phyloP scores from a whole-genome alignment of 108 stramenopile genomes.

The Pelagomonas calceolata region DNA sequence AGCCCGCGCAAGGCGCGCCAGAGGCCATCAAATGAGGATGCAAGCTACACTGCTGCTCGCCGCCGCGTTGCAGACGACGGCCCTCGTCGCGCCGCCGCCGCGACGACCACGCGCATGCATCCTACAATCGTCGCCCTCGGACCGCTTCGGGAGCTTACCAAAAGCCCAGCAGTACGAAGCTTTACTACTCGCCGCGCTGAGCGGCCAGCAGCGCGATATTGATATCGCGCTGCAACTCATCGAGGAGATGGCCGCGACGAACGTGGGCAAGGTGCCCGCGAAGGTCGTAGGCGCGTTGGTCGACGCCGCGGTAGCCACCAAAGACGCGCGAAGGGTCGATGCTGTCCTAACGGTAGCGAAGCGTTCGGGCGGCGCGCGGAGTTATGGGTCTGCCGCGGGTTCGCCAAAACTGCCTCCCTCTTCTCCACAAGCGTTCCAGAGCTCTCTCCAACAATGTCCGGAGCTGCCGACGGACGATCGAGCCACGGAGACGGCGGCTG shows the following conservation, averaged over 20 bases:
- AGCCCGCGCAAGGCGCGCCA: no score
- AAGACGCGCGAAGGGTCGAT: not conserved
- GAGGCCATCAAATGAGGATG: no score
- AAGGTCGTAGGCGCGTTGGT: not conserved
- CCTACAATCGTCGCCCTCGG: no score
- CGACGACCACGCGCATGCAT: no score
- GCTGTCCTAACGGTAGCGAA: not conserved
- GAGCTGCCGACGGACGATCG: conserved; percentile 26
- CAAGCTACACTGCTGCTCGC: no score
- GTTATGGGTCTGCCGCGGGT: not conserved
- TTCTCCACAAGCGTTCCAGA: not conserved
- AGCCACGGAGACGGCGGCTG: conserved; percentile 17
- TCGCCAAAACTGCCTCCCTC: not conserved
- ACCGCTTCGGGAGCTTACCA: no score
- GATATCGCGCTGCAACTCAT: not conserved
- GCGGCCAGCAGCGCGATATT: no score
- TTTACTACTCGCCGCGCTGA: no score
- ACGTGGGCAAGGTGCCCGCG: not conserved
- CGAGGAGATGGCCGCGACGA: not conserved
- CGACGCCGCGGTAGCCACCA: not conserved
- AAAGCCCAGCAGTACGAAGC: no score
- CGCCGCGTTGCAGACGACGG: no score
- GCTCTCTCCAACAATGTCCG: not conserved
- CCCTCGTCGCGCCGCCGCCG: no score
- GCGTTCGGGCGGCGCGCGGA: not conserved